Evolutionary conservation across 768 basidiomycete genomes (phyloP).

Genomic region (Mycena vulgaris): DNA sequence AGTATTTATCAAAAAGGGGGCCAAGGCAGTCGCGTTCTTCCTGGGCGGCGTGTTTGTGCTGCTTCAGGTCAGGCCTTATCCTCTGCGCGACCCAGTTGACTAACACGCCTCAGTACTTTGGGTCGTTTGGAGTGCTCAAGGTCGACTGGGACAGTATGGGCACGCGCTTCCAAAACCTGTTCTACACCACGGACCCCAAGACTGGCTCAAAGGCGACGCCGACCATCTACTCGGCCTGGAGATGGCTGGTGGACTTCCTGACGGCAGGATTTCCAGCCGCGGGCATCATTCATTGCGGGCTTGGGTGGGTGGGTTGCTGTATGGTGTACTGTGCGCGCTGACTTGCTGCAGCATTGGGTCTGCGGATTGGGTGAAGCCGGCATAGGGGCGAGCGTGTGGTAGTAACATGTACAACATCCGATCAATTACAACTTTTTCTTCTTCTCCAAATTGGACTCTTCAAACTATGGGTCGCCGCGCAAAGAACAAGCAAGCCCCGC

Average conservation of each 20-base stretch:
- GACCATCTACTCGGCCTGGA: conserved; percentile 76
- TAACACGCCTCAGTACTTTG: conserved; percentile 74
- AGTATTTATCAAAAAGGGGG: conserved; percentile 96
- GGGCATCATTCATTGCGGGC: conserved; percentile 91
- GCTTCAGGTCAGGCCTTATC: conserved; percentile 75
- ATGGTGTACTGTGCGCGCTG: neutral
- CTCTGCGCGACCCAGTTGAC: neutral
- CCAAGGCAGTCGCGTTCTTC: conserved; percentile 84
- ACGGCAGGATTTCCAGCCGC: conserved; percentile 93
- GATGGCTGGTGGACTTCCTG: conserved; percentile 83
- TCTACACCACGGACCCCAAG: conserved; percentile 73
- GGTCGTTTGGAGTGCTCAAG: conserved; percentile 77
- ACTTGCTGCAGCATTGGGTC: conserved; percentile 65
- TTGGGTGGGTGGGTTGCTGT: conserved; percentile 49
- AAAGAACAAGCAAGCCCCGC: conserved; percentile 87
- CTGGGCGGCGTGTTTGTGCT: conserved; percentile 94
- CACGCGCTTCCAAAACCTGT: conserved; percentile 77
- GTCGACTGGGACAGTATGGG: conserved; percentile 86
- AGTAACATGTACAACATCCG: conserved; percentile 40
- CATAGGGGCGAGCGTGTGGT: conserved; percentile 28
- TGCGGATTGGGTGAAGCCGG: conserved; percentile 78
- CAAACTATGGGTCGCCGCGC: conserved; percentile 84
- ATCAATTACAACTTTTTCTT: conserved; percentile 39
- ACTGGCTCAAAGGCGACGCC: conserved; percentile 71
- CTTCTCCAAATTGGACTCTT: conserved; percentile 12